Base-by-base conservation (phyloP, 768 basidiomycete genomes). In the Kwoniella sp. region DNA sequence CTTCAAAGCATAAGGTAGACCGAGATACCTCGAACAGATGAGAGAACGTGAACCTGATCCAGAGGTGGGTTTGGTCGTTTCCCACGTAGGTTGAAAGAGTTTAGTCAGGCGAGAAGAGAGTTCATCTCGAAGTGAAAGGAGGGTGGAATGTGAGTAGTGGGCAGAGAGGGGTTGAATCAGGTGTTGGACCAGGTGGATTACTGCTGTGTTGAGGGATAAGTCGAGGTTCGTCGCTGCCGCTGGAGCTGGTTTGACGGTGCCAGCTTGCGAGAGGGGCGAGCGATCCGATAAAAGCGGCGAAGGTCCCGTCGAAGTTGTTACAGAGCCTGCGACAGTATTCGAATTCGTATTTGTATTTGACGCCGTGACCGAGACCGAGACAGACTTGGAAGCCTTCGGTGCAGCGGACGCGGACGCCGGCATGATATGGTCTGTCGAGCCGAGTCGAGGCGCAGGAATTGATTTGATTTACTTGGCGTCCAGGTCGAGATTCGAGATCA, bases 11-110 rank as follows among this genome's bases (percentile, higher is more conserved):
- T 27, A 37, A 2, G 80, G 80, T 7, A 80, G 65, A 10, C 74
- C 74, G 15, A 50, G 52, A n/a, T 58, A n/a, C 27, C 46, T 55
- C 24, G 37, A 50, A 33, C 74, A 76, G 55, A 81, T 81, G n/a
- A 81, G 61, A 24, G 72, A 76, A 13, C 80, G 53, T 50, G 49
- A 68, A n/a, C 72, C 80, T 7, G 77, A 74, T 1, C 80, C 80
- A 17, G 57, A 30, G 0, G 66, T 65, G 0, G 79, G 77, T 27
- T 70, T 64, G 5, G 50, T 19, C 0, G 68, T 56, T n/a, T 77
- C 68, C 80, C 80, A 81, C 30, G 74, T 71, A 1, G 76, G 63
- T 15, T 63, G 47, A 54, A 55, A 73, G 3, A 60, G 33, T 9
- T 24, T 54, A 13, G 54, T 69, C 24, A 77, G 67, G 27, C 65